Evolutionary conservation across 2,329 filamentous ascomycete genomes (phyloP).

Genomic region (Fusarium sterilihyphosum): DNA sequence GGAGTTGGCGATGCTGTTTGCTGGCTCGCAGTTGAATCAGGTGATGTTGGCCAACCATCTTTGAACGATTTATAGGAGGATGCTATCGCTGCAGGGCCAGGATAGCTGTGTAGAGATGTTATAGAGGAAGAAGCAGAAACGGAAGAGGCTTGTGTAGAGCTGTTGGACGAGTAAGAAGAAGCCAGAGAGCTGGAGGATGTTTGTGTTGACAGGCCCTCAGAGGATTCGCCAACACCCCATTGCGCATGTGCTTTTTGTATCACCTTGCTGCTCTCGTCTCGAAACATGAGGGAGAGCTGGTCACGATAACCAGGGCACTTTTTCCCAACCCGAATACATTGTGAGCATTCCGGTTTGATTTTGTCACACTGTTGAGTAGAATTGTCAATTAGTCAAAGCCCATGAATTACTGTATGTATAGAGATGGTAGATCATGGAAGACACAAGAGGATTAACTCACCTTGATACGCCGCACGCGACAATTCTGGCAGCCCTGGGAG

Average conservation of each 20-base stretch:
- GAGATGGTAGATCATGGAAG: not conserved
- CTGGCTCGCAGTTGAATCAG: conserved; percentile 20
- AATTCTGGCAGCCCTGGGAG: conserved; percentile 64
- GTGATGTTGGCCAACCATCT: conserved; percentile 36
- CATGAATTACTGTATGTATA: not conserved
- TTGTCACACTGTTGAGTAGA: conserved; percentile 65
- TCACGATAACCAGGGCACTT: conserved; percentile 72
- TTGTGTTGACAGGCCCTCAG: conserved; percentile 23
- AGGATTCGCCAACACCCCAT: conserved; percentile 52
- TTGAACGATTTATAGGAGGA: conserved; percentile 30
- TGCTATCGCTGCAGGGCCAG: conserved; percentile 14
- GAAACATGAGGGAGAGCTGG: conserved; percentile 72
- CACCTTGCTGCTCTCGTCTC: conserved; percentile 72
- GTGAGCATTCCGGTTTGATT: conserved; percentile 67
- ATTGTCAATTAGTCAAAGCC: conserved; percentile 13
- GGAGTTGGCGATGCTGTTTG: conserved; percentile 28
- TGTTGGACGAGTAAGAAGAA: conserved; percentile 31
- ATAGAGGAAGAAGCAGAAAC: conserved; percentile 17
- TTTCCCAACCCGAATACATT: conserved; percentile 69
- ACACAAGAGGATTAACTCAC: conserved; percentile 46
- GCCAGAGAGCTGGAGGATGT: conserved; percentile 41
- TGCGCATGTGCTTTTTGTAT: conserved; percentile 66
- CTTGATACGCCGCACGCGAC: conserved; percentile 65
- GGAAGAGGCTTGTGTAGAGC: conserved; percentile 29
- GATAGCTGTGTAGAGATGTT: conserved; percentile 21